These are phyloP conservation scores for Cladosporium sp. DNA, from an alignment of 2,329 filamentous ascomycete species.

Conservation along the genomic window DNA sequence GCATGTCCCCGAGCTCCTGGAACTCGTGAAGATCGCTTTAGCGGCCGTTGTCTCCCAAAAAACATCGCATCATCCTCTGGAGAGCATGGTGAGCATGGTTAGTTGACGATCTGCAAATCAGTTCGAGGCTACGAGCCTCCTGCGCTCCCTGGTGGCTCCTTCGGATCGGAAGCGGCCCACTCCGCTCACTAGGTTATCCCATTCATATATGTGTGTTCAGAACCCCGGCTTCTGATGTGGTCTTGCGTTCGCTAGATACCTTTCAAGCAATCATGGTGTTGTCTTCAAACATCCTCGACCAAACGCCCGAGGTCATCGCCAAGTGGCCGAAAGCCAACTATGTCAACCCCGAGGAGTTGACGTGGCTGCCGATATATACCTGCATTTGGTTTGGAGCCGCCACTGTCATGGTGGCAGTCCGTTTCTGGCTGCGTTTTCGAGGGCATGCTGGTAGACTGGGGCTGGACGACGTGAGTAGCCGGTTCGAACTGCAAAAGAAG, in stretches of 20 bases:
- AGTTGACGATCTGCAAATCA: background rate
- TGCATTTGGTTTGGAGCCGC: slow-evolving; percentile 31
- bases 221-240: background rate
- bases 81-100: background rate
- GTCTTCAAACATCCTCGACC: slow-evolving; percentile 34
- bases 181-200: background rate
- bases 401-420: slow-evolving; percentile 31
- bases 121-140: background rate
- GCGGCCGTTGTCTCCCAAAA: background rate
- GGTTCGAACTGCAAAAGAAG: background rate
- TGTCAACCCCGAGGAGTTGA: slow-evolving; percentile 32
- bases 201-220: background rate
- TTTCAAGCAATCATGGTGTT: slow-evolving; percentile 21
- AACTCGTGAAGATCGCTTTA: background rate
- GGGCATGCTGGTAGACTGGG: slow-evolving; percentile 33
- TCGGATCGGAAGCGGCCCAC: background rate
- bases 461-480: slow-evolving; percentile 36
- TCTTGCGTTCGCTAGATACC: background rate
- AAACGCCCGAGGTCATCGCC: slow-evolving; percentile 31
- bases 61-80: background rate
- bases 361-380: slow-evolving; percentile 38
- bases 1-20: background rate
- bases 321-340: slow-evolving; percentile 39
- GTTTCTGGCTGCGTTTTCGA: slow-evolving; percentile 35
- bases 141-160: background rate